phyloP scores from a whole-genome alignment of 129 eudicot species.

The Escallonia rubra region DNA sequence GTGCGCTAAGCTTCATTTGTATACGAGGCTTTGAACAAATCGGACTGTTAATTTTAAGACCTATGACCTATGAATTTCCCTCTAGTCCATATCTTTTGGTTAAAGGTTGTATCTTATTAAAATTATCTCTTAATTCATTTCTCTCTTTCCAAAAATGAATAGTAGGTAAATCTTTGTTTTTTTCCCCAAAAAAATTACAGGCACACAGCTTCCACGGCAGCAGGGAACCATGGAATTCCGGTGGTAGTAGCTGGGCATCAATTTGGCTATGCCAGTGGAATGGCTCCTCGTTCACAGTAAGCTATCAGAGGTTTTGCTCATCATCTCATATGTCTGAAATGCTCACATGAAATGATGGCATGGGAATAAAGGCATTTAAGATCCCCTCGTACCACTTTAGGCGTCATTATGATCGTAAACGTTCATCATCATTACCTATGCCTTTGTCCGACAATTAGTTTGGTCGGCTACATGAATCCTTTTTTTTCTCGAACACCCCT shows the following conservation, averaged over 20 bases:
- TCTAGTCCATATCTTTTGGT: not conserved
- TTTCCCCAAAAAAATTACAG: conserved; percentile 23
- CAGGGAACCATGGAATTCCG: conserved; percentile 95
- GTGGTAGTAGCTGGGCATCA: conserved; percentile 88
- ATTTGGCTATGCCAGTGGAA: conserved; percentile 97
- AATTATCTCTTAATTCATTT: not conserved
- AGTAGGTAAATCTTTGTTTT: not conserved
- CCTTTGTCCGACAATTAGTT: too few relatives aligned
- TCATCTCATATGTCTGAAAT: too few relatives aligned
- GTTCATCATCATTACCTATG: too few relatives aligned
- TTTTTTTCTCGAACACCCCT: too few relatives aligned
- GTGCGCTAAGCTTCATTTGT: not conserved
- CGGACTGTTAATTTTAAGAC: conserved; percentile 1
- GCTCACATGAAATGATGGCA: too few relatives aligned
- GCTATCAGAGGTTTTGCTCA: conserved; percentile 5
- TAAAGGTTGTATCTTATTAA: too few relatives aligned
- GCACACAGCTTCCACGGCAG: conserved; percentile 96
- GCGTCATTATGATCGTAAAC: too few relatives aligned
- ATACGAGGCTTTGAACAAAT: not conserved
- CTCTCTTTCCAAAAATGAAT: not conserved
- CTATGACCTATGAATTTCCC: not conserved
- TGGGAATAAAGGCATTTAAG: too few relatives aligned
- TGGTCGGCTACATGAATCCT: too few relatives aligned
- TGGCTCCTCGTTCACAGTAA: conserved; percentile 99
- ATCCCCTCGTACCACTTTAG: too few relatives aligned